These are phyloP conservation scores for Mycena vulgaris DNA, from an alignment of 768 basidiomycete species.

Conservation along the genomic window DNA sequence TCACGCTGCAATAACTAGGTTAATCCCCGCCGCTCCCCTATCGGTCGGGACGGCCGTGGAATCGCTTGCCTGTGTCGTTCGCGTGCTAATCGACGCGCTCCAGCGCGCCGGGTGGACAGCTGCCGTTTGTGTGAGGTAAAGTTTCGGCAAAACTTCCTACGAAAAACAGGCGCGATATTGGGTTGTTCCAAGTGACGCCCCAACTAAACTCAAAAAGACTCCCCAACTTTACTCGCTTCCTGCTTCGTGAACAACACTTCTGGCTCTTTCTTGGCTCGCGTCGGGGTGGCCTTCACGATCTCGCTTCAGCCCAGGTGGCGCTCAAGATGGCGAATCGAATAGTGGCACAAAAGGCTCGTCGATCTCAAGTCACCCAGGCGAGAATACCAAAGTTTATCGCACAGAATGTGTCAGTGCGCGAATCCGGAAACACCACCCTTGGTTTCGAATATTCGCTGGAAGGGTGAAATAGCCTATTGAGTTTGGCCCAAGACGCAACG, in stretches of 20 bases:
- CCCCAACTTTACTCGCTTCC: conserved; percentile 8
- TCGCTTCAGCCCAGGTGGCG: conserved; percentile 16
- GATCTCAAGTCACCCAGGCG: conserved; percentile 8
- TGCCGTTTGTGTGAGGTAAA: not conserved
- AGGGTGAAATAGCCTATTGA: conserved; percentile 21
- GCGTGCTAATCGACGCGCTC: not conserved
- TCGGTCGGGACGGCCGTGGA: not conserved
- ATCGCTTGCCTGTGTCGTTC: not conserved
- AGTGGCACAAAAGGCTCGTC: conserved; percentile 34
- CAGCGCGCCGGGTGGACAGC: not conserved
- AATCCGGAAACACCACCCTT: conserved; percentile 15
- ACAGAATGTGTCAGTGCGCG: conserved; percentile 37
- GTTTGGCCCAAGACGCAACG: not conserved
- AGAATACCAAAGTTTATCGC: conserved; percentile 34
- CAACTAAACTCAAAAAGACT: conserved; percentile 25
- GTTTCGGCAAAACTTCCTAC: conserved; percentile 1
- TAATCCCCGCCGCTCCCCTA: conserved; percentile 22
- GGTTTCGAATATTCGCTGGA: conserved; percentile 17
- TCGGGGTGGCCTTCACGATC: conserved; percentile 16
- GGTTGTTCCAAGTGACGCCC: conserved; percentile 10
- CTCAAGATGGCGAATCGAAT: conserved; percentile 28
- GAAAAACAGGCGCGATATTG: conserved; percentile 20
- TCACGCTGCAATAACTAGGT: conserved; percentile 2
- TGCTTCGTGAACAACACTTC: conserved; percentile 26
- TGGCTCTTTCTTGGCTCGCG: not conserved